Percentiles rank a stretch among this genome's conserved stretches.
Evolutionary conservation across 371 early-diverging fungal species (phyloP).

Genomic region (Rhizopus sp.): DNA sequence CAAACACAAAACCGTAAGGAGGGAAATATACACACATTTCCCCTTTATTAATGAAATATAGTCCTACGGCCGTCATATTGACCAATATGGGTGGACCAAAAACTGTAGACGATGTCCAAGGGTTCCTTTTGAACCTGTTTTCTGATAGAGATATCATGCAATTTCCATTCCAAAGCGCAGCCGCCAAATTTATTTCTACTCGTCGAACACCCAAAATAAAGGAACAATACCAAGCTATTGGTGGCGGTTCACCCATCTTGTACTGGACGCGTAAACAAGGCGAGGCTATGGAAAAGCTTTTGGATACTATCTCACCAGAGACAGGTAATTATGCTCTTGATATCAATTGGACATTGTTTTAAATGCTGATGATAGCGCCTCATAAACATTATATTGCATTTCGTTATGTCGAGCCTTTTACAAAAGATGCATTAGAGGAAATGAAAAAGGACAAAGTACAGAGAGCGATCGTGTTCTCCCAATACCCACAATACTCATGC

Average conservation of each 20-base stretch:
- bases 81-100: slow-evolving; percentile 96
- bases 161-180: slow-evolving; percentile 76
- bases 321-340: slow-evolving; percentile 61
- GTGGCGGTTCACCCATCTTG: slow-evolving; percentile 93
- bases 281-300: slow-evolving; percentile 68
- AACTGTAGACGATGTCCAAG: slow-evolving; percentile 75
- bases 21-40: background rate
- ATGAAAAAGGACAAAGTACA: slow-evolving; percentile 85
- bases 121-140: slow-evolving; percentile 86
- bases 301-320: slow-evolving; percentile 79
- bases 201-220: slow-evolving; percentile 88
- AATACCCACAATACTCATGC: slow-evolving; percentile 97
- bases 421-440: slow-evolving; percentile 67
- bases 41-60: slow-evolving; percentile 8
- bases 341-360: background rate
- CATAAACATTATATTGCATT: slow-evolving; percentile 94
- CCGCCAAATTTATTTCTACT: slow-evolving; percentile 81
- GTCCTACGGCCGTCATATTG: slow-evolving; percentile 79
- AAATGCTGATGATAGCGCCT: slow-evolving; percentile 61
- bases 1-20: background rate
- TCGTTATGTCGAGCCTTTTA: slow-evolving; percentile 87
- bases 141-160: slow-evolving; percentile 94
- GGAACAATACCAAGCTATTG: slow-evolving; percentile 90
- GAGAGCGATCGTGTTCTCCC: slow-evolving; percentile 88
- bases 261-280: slow-evolving; percentile 92